These are phyloP conservation scores for Euryodendron excelsum DNA, from an alignment of 148 eudicot species.

Conservation along the genomic window DNA sequence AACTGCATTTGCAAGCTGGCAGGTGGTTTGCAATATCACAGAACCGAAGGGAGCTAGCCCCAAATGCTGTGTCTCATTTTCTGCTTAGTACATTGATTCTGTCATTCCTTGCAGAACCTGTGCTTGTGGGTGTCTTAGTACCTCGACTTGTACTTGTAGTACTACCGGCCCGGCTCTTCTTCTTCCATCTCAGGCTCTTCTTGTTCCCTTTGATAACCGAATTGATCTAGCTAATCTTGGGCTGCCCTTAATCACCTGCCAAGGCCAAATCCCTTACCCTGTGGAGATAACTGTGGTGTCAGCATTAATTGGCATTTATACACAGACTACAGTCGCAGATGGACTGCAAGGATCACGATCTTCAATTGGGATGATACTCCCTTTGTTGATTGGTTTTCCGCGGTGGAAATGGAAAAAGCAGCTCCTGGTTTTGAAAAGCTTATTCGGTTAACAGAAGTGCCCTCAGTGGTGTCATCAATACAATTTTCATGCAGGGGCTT, in stretches of 20 bases:
- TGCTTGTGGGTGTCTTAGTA: slow-evolving; percentile 60
- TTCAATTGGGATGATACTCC: slow-evolving; percentile 62
- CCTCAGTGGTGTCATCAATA: slow-evolving; percentile 32
- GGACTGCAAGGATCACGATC: slow-evolving; percentile 66
- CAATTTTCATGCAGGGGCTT: slow-evolving; percentile 65
- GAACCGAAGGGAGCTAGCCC: slow-evolving; percentile 30
- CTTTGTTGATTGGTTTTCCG: slow-evolving; percentile 61
- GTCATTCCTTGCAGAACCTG: slow-evolving; percentile 60
- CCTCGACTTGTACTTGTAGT: slow-evolving; percentile 38
- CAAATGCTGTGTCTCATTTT: slow-evolving; percentile 51
- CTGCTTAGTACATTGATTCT: slow-evolving; percentile 49
- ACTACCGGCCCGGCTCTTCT: slow-evolving; percentile 70
- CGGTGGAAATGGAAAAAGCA: slow-evolving; percentile 50
- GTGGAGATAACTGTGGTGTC: slow-evolving; percentile 88
- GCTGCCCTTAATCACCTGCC: slow-evolving; percentile 59
- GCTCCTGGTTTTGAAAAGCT: slow-evolving; percentile 63
- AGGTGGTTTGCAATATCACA: slow-evolving; percentile 56
- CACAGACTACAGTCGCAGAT: slow-evolving; percentile 56
- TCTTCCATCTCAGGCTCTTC: slow-evolving; percentile 83
- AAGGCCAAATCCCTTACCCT: slow-evolving; percentile 69
- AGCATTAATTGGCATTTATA: slow-evolving; percentile 77
- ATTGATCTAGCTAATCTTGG: slow-evolving; percentile 57
- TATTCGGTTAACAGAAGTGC: slow-evolving; percentile 70
- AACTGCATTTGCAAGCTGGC: slow-evolving; percentile 53
- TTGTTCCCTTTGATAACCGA: slow-evolving; percentile 85